phyloP scores from a whole-genome alignment of 345 rosid genomes.

The Tarenaya hassleriana region DNA sequence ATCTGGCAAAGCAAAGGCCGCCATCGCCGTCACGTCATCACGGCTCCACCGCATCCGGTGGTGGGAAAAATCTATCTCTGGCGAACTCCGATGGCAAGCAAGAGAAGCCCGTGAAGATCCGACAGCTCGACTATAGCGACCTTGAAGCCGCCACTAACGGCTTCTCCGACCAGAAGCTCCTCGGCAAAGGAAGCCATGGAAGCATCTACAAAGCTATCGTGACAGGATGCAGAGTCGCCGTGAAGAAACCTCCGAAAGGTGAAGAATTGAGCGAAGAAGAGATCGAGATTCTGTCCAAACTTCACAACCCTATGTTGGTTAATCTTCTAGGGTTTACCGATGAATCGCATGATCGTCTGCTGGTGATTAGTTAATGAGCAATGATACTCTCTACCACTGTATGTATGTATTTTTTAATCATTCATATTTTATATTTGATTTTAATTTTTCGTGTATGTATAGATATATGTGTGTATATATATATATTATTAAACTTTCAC shows the following conservation, averaged over 20 bases:
- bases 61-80: slow-evolving; percentile 35
- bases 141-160: slow-evolving; percentile 92
- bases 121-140: slow-evolving; percentile 71
- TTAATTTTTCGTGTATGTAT: no score
- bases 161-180: no score
- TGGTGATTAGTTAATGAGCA: slow-evolving; percentile 84
- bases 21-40: slow-evolving; percentile 29
- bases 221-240: slow-evolving; percentile 80
- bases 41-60: slow-evolving; percentile 24
- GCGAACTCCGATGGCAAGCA: slow-evolving; percentile 26
- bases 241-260: slow-evolving; percentile 70
- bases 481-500: no score
- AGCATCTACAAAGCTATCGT: slow-evolving; percentile 83
- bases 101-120: slow-evolving; percentile 64
- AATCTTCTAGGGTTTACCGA: slow-evolving; percentile 77
- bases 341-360: slow-evolving; percentile 63
- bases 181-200: no score
- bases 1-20: slow-evolving; percentile 76
- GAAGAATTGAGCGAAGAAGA: slow-evolving; percentile 66
- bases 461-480: no score
- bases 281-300: slow-evolving; percentile 83
- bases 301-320: slow-evolving; percentile 85
- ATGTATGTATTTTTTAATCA: no score
- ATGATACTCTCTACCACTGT: slow-evolving; percentile 94
- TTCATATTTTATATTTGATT: no score